Evolutionary conservation across 768 basidiomycete genomes (phyloP).

Genomic region (Collybia sordida): DNA sequence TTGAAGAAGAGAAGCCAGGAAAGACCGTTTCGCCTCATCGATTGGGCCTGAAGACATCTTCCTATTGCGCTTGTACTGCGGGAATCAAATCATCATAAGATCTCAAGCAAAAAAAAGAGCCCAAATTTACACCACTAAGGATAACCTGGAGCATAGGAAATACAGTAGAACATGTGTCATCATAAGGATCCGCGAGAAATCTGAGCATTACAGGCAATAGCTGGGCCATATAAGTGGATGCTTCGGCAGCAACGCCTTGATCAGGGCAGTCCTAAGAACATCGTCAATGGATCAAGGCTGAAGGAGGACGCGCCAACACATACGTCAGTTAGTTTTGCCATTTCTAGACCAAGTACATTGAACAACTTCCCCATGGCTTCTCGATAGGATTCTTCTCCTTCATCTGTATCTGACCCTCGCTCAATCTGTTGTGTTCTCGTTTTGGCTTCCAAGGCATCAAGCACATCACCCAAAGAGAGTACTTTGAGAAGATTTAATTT

Average conservation of each 20-base stretch:
- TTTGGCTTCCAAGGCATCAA: conserved; percentile 78
- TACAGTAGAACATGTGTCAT: conserved; percentile 85
- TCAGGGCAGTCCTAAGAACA: conserved; percentile 53
- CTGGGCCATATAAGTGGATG: conserved; percentile 59
- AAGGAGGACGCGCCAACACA: conserved; percentile 24
- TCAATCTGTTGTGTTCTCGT: conserved; percentile 66
- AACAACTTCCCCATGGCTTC: conserved; percentile 85
- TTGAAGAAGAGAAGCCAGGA: conserved; percentile 75
- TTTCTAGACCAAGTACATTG: conserved; percentile 78
- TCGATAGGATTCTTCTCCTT: conserved; percentile 86
- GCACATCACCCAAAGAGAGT: conserved; percentile 78
- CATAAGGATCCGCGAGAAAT: conserved; percentile 88
- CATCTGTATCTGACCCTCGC: conserved; percentile 72
- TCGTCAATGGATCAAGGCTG: not conserved
- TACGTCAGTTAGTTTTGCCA: conserved; percentile 84
- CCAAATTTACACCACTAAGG: conserved; percentile 67
- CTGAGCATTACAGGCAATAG: conserved; percentile 80
- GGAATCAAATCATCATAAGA: conserved; percentile 5
- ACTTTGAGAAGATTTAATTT: conserved; percentile 90
- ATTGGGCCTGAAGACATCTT: conserved; percentile 61
- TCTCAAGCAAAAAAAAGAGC: not conserved
- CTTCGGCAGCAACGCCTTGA: conserved; percentile 63
- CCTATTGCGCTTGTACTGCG: conserved; percentile 77
- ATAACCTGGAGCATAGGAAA: conserved; percentile 79
- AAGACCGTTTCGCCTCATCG: conserved; percentile 67